Percentiles rank a stretch among this genome's conserved stretches.
phyloP scores from a whole-genome alignment of 208 protist genomes.

The Lotmaria passim region DNA sequence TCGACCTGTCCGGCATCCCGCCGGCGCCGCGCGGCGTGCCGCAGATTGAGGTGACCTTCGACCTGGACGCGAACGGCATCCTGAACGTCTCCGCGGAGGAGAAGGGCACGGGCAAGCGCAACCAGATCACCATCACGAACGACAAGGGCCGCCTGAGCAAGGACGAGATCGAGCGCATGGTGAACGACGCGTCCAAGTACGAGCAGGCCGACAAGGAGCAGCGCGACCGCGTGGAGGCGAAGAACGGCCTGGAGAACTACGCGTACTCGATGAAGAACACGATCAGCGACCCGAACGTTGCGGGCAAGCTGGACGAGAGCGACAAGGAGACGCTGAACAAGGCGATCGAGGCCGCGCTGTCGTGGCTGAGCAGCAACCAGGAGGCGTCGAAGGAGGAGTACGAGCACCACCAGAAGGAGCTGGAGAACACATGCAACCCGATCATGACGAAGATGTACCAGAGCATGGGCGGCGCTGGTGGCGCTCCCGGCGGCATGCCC shows the following conservation, averaged over 20 bases:
- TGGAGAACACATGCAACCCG: constrained; percentile 94
- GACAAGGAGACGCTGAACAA: too few relatives aligned
- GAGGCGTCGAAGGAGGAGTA: constrained; percentile 93
- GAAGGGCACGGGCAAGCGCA: constrained; percentile 94
- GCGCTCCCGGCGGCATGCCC: constrained; percentile 63
- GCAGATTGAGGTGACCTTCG: constrained; percentile 98
- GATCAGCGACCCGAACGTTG: constrained; percentile 94
- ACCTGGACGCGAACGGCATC: constrained; percentile 98
- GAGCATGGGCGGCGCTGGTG: constrained; percentile 41
- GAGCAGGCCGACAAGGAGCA: constrained; percentile 90
- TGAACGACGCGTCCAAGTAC: constrained; percentile 91
- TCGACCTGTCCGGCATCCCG: constrained; percentile 95
- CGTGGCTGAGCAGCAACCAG: constrained; percentile 92
- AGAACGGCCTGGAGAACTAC: constrained; percentile 94
- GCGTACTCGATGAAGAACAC: constrained; percentile 96
- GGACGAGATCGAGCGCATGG: constrained; percentile 96
- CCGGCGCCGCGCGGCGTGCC: constrained; percentile 95
- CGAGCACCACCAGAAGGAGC: too few relatives aligned
- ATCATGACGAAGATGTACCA: constrained; percentile 95
- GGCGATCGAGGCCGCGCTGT: constrained; percentile 84
- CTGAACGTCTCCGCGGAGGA: constrained; percentile 96
- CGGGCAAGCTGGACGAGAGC: constrained; percentile 89
- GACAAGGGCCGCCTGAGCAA: constrained; percentile 95
- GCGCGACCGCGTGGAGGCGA: constrained; percentile 90
- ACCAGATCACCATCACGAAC: constrained; percentile 98